Evolutionary conservation across 1,139 yeast species (phyloP).

Genomic region (Yamadazyma spencermartinsiae): DNA sequence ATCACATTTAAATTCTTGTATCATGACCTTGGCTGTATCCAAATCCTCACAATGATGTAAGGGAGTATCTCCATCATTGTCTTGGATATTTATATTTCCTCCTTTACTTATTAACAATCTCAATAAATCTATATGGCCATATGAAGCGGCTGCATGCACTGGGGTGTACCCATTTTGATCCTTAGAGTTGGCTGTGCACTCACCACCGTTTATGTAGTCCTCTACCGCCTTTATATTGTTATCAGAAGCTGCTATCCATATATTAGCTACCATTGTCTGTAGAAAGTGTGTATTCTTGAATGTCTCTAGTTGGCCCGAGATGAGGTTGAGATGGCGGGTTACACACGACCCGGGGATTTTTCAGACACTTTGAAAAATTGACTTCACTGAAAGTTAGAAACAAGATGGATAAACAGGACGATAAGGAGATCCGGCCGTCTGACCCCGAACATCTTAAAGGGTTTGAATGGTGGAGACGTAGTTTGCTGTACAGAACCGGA

Average conservation of each 20-base stretch:
- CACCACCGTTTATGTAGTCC: constrained; percentile 49
- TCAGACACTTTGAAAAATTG: too few relatives aligned
- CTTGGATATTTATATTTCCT: constrained; percentile 82
- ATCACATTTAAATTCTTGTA: constrained; percentile 70
- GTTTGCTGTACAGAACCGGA: constrained; percentile 72
- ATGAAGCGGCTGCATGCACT: constrained; percentile 94
- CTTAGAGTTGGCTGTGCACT: constrained; percentile 62
- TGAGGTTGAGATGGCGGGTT: too few relatives aligned
- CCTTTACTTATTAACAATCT: constrained; percentile 56
- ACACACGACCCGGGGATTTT: too few relatives aligned
- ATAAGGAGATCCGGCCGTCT: constrained; percentile 15
- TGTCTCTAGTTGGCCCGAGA: constrained; percentile 2
- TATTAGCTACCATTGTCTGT: constrained; percentile 56
- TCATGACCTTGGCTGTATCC: constrained; percentile 59
- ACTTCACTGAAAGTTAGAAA: neutral
- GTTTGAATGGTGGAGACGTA: constrained; percentile 82
- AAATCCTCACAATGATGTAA: constrained; percentile 84
- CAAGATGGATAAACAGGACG: neutral
- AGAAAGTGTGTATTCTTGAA: neutral
- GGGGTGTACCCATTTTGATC: constrained; percentile 97
- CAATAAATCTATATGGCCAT: constrained; percentile 75
- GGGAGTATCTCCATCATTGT: constrained; percentile 93
- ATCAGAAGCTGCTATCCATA: constrained; percentile 97
- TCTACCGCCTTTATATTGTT: constrained; percentile 64
- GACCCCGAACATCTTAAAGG: constrained; percentile 36